phyloP scores from a whole-genome alignment of 768 basidiomycete genomes.

The Mycena epipterygia region DNA sequence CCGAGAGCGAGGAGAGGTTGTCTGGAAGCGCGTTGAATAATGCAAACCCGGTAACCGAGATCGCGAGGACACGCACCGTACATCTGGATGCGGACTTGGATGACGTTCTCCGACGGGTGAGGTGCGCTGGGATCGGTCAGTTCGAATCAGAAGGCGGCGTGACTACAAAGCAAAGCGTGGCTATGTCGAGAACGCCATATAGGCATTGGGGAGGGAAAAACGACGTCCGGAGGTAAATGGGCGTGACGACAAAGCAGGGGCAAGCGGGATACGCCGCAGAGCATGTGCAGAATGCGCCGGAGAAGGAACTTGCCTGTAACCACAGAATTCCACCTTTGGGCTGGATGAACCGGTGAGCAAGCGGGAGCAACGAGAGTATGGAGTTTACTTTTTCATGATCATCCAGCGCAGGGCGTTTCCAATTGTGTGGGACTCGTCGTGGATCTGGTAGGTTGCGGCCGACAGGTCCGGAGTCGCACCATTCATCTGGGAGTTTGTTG shows the following conservation, averaged over 20 bases:
- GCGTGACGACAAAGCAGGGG: neutral
- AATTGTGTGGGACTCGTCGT: conserved; percentile 95
- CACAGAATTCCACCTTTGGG: conserved; percentile 98
- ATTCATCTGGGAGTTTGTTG: conserved; percentile 70
- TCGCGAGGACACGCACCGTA: conserved; percentile 76
- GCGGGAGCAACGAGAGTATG: neutral
- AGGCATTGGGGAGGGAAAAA: conserved; percentile 14
- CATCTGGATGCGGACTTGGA: conserved; percentile 99
- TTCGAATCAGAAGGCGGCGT: neutral
- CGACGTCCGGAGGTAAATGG: conserved; percentile 10
- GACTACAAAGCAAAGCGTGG: conserved; percentile 13
- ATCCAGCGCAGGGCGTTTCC: conserved; percentile 98
- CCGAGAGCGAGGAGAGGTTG: conserved; percentile 85
- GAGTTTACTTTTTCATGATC: conserved; percentile 96
- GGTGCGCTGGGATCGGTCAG: conserved; percentile 69
- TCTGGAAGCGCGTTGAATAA: conserved; percentile 62
- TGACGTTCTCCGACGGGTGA: conserved; percentile 97
- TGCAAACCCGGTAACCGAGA: conserved; percentile 4
- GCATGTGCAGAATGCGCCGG: neutral
- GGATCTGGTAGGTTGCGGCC: conserved; percentile 91
- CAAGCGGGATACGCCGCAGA: conserved; percentile 1
- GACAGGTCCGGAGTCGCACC: conserved; percentile 87
- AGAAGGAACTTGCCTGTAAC: conserved; percentile 80
- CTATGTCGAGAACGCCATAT: conserved; percentile 1
- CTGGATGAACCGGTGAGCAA: conserved; percentile 55